These are phyloP conservation scores for Backusella liffmaniae DNA, from an alignment of 192 early-diverging fungal genomes.

Conservation along the genomic window DNA sequence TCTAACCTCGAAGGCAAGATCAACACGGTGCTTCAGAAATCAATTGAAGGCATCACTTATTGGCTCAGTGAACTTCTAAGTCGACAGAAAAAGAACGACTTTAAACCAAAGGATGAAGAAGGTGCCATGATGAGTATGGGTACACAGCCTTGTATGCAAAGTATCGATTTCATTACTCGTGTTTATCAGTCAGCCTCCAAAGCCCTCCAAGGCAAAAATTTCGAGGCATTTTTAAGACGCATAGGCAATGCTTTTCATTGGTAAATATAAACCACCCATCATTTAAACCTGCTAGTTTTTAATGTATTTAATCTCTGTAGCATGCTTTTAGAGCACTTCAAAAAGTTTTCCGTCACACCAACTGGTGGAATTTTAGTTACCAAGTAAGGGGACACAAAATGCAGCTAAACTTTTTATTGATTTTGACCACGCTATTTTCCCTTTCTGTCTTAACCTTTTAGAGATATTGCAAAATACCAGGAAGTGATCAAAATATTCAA, in stretches of 20 bases:
- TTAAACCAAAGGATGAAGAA: constrained; percentile 86
- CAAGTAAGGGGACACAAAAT: constrained; percentile 53
- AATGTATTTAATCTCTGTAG: constrained; percentile 36
- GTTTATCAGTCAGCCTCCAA: constrained; percentile 60
- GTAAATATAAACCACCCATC: constrained; percentile 43
- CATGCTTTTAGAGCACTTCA: constrained; percentile 89
- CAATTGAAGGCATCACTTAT: constrained; percentile 70
- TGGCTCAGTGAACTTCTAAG: constrained; percentile 69
- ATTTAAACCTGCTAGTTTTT: constrained; percentile 2
- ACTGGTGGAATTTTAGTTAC: constrained; percentile 86
- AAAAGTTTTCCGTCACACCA: constrained; percentile 82
- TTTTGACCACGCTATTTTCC: not conserved
- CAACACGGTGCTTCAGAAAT: constrained; percentile 73
- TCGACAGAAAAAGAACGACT: constrained; percentile 89
- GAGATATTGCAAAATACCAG: constrained; percentile 94
- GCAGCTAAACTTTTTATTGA: not conserved
- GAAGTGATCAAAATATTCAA: constrained; percentile 78
- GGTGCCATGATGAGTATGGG: constrained; percentile 65
- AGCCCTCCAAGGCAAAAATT: constrained; percentile 73
- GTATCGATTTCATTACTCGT: constrained; percentile 72
- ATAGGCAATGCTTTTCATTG: constrained; percentile 79
- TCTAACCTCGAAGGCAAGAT: constrained; percentile 75
- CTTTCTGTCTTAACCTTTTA: constrained; percentile 21
- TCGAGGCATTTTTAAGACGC: constrained; percentile 72
- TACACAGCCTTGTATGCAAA: constrained; percentile 79